phyloP scores from a whole-genome alignment of 768 basidiomycete genomes.

The Hypholoma sublateritium region DNA sequence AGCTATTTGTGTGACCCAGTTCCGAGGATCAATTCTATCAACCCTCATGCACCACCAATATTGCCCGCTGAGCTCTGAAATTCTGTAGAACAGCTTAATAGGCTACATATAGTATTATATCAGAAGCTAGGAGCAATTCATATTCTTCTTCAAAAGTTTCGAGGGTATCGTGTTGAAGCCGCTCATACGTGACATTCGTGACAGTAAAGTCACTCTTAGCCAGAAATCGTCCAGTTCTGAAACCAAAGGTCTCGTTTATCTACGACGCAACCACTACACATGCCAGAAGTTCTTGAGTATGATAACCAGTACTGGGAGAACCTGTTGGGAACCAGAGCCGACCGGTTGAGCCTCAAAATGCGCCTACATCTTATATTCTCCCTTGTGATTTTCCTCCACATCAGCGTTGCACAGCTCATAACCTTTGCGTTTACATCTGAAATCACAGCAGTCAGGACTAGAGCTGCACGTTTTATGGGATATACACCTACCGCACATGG shows the following conservation, averaged over 20 bases:
- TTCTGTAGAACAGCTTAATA: no score
- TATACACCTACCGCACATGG: conserved; percentile 1
- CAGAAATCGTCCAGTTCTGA: background rate
- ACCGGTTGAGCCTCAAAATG: background rate
- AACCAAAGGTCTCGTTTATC: background rate
- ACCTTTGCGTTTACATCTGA: conserved; percentile 12
- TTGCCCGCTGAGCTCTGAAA: no score
- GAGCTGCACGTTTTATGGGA: conserved; percentile 10
- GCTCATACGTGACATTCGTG: background rate
- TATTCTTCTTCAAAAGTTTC: background rate
- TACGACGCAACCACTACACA: background rate
- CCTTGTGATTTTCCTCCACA: conserved; percentile 14
- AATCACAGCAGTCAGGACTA: conserved; percentile 3
- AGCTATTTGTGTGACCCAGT: no score
- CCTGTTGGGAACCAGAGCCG: background rate
- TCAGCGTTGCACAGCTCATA: conserved; percentile 11
- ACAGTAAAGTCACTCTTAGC: background rate
- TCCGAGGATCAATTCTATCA: no score
- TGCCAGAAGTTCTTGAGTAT: background rate
- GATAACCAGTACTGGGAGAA: conserved; percentile 1
- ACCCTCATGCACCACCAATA: no score
- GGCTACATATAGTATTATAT: background rate
- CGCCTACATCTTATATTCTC: conserved; percentile 13
- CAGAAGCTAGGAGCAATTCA: background rate
- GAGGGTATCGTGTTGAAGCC: background rate